Evolutionary conservation across 805 yeast species (phyloP).

Genomic region (Candida boleticola): DNA sequence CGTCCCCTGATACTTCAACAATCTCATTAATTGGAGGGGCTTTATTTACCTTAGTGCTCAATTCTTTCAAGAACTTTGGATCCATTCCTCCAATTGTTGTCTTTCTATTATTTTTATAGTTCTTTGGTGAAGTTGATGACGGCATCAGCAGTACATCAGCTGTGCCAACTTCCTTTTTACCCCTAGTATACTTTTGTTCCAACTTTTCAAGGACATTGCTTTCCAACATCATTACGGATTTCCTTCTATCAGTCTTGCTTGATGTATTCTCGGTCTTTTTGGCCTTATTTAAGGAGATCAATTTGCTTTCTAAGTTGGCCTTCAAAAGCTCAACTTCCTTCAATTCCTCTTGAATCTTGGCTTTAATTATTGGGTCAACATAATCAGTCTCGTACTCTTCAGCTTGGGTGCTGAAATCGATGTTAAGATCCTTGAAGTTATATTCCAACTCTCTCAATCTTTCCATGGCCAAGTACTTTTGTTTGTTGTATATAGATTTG

Average conservation of each 20-base stretch:
- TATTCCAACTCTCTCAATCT: slow-evolving; percentile 69
- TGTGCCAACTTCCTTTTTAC: slow-evolving; percentile 31
- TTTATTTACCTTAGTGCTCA: slow-evolving; percentile 48
- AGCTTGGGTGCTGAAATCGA: slow-evolving; percentile 41
- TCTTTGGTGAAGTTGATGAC: slow-evolving; percentile 18
- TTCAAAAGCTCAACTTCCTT: slow-evolving; percentile 42
- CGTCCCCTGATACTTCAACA: slow-evolving; percentile 9
- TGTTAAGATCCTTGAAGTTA: slow-evolving; percentile 62
- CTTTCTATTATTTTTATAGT: slow-evolving; percentile 28
- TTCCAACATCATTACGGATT: slow-evolving; percentile 8
- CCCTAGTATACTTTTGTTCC: slow-evolving; percentile 46
- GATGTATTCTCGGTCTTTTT: slow-evolving; percentile 6
- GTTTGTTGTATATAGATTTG: slow-evolving; percentile 55
- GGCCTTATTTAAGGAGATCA: slow-evolving; percentile 21
- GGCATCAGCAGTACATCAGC: slow-evolving; percentile 11
- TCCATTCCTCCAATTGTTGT: slow-evolving; percentile 39
- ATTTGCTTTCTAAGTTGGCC: slow-evolving; percentile 38
- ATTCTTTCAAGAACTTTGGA: slow-evolving; percentile 53
- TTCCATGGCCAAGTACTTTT: slow-evolving; percentile 65
- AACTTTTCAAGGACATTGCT: slow-evolving; percentile 24
- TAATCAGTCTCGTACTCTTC: slow-evolving; percentile 16
- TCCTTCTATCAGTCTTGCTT: slow-evolving; percentile 9
- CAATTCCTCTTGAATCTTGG: slow-evolving; percentile 40
- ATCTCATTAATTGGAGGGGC: slow-evolving; percentile 30
- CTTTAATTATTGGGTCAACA: slow-evolving; percentile 34